Percentiles rank a stretch among this genome's conserved stretches.
These are phyloP conservation scores for Fonsecaea pugnacius DNA, from an alignment of 2,329 filamentous ascomycete species.

Conservation along the genomic window DNA sequence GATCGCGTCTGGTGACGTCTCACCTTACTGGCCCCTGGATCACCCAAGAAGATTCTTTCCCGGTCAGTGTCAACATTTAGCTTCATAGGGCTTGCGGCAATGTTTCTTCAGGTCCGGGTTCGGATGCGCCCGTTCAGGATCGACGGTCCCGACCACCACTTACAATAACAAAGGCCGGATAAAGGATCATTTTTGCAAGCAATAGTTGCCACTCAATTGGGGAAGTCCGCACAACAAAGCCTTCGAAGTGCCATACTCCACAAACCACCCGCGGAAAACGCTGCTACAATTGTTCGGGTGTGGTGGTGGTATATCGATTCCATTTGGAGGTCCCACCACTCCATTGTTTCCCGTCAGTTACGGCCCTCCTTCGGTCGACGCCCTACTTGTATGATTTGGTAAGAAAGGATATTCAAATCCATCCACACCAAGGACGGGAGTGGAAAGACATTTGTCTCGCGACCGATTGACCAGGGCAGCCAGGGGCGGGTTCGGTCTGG, in stretches of 20 bases:
- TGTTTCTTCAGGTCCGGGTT: neutral
- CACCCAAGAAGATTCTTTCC: neutral
- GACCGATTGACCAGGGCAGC: neutral
- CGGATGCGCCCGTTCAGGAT: slow-evolving; percentile 1
- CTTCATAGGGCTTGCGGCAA: neutral
- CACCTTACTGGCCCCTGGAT: neutral
- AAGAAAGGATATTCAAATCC: neutral
- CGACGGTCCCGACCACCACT: neutral
- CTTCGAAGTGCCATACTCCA: too few relatives aligned
- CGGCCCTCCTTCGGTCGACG: neutral
- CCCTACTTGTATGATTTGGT: too few relatives aligned
- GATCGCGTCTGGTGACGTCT: neutral
- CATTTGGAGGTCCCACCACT: neutral
- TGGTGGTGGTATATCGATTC: neutral
- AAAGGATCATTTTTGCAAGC: neutral
- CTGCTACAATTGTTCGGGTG: neutral
- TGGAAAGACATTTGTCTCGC: neutral
- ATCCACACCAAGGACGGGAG: neutral
- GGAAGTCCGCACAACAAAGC: neutral
- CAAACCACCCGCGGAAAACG: neutral
- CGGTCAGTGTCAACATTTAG: neutral
- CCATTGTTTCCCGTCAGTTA: neutral
- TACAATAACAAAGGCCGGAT: neutral
- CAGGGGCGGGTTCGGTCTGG: neutral
- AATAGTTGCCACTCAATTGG: neutral